A percentile compares a stretch with the other conserved stretches of the same genome.
Conservation (phyloP, 345 rosid species). For the Citrus sp. region DNA sequence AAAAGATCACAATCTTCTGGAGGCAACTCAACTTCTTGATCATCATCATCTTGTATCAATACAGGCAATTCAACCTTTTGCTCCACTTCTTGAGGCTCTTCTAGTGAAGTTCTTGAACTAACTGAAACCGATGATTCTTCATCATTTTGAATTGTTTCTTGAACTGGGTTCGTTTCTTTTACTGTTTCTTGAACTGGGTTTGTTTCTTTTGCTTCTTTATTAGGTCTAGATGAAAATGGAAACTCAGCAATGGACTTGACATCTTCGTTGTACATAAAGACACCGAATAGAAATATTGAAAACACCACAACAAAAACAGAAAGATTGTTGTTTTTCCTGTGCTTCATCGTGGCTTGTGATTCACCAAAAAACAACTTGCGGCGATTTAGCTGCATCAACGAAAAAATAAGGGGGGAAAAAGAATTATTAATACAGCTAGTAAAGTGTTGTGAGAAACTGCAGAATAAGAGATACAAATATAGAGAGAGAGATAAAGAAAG, state of each 20-base stretch:
- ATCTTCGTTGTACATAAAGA: slow-evolving; percentile 65
- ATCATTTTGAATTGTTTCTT: slow-evolving; percentile 33
- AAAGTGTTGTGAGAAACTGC: slow-evolving; percentile 23
- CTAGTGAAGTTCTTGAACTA: slow-evolving; percentile 32
- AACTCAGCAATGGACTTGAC: slow-evolving; percentile 65
- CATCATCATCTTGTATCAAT: slow-evolving; percentile 34
- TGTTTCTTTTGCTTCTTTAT: slow-evolving; percentile 19
- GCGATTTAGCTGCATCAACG: slow-evolving; percentile 39
- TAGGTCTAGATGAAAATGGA: slow-evolving; percentile 63
- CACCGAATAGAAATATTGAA: slow-evolving; percentile 62
- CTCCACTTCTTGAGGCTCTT: slow-evolving; percentile 35
- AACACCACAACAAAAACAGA: slow-evolving; percentile 56
- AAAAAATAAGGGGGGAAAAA: not conserved
- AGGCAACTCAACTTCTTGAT: slow-evolving; percentile 62
- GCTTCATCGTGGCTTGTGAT: slow-evolving; percentile 68
- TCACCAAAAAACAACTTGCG: slow-evolving; percentile 39
- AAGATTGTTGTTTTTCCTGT: slow-evolving; percentile 55
- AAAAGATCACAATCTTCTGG: slow-evolving; percentile 82
- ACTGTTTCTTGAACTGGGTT: slow-evolving; percentile 29
- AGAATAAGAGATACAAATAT: slow-evolving; percentile 4
- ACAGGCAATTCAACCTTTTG: slow-evolving; percentile 24
- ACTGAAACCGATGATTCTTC: slow-evolving; percentile 13
- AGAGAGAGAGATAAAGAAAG: slow-evolving; percentile 1
- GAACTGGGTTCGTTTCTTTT: slow-evolving; percentile 24
- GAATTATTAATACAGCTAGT: slow-evolving; percentile 21